phyloP scores from a whole-genome alignment of 1,284 basidiomycete genomes.

The Moesziomyces globuligerus region DNA sequence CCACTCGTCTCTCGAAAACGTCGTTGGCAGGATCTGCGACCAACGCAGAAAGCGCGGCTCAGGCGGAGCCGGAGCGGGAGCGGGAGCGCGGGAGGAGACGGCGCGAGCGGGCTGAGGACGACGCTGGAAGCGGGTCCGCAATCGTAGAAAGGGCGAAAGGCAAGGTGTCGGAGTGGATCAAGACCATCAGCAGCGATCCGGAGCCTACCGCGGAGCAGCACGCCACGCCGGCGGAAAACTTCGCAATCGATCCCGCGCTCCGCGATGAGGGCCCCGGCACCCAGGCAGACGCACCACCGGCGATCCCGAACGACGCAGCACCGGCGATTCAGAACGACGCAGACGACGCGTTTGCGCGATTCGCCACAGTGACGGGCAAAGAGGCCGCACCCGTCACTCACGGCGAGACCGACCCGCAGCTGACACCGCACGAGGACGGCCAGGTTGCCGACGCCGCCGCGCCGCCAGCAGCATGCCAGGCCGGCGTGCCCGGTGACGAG shows the following conservation, averaged over 20 bases:
- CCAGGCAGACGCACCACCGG: no score
- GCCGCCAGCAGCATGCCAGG: not conserved
- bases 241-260: no score
- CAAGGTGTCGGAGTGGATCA: slow-evolving; percentile 37
- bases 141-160: slow-evolving; percentile 22
- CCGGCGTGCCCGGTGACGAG: slow-evolving; percentile 17
- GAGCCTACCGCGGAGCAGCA: not conserved
- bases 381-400: not conserved
- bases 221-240: no score
- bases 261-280: no score
- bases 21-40: no score
- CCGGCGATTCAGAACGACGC: not conserved
- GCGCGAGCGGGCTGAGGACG: slow-evolving; percentile 1
- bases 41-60: no score
- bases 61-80: not conserved
- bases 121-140: slow-evolving; percentile 13
- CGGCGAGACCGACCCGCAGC: not conserved
- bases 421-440: not conserved
- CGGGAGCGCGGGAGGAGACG: not conserved
- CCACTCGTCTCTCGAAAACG: no score
- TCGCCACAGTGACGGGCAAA: slow-evolving; percentile 29
- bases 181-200: slow-evolving; percentile 25
- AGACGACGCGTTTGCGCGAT: slow-evolving; percentile 21
- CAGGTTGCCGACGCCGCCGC: not conserved
- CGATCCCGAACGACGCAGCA: no score